Evolutionary conservation across 164 flowering plant genomes (phyloP).

Genomic region (Platanus orientalis): DNA sequence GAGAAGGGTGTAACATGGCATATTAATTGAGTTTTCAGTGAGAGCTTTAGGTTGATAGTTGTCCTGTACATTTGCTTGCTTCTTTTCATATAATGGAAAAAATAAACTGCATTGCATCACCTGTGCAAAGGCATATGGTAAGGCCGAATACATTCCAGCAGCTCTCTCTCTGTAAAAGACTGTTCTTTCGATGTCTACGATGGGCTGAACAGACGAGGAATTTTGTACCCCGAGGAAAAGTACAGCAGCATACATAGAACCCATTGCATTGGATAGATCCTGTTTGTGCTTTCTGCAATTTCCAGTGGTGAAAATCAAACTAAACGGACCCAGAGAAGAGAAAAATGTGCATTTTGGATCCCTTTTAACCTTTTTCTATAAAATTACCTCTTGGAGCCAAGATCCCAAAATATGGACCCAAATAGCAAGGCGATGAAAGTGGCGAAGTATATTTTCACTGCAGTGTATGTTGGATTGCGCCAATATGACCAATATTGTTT

Average conservation of each 20-base stretch:
- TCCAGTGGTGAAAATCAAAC: not conserved
- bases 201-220: not conserved
- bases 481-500: not conserved
- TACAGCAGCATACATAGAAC: not conserved
- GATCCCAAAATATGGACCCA: not conserved
- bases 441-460: not conserved
- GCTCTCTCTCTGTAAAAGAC: not conserved
- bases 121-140: not conserved
- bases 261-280: not conserved
- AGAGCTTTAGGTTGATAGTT: no score
- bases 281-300: not conserved
- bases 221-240: slow-evolving; percentile 1
- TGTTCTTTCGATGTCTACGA: not conserved
- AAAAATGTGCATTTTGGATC: not conserved
- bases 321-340: not conserved
- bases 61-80: no score
- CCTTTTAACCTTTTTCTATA: not conserved
- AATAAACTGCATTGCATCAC: no score
- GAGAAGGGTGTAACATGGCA: no score
- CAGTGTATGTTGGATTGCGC: not conserved
- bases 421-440: not conserved
- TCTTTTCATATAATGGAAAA: no score
- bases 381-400: not conserved
- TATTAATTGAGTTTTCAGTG: no score
- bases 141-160: not conserved